Conservation (phyloP, 2,329 filamentous ascomycete species). For the Aspergillus flavus region DNA sequence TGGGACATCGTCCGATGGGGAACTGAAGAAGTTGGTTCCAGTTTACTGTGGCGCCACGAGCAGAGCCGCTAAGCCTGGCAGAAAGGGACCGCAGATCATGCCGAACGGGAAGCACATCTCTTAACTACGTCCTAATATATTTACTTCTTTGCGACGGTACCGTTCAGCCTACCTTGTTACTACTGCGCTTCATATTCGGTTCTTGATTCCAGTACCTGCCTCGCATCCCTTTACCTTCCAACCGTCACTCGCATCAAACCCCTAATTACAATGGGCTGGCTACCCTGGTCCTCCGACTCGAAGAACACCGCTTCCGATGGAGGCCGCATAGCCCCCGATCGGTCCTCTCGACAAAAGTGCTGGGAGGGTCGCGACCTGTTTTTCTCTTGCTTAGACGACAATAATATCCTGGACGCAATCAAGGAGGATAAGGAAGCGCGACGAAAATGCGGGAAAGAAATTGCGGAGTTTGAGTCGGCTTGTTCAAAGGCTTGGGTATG, state of each 20-base stretch:
- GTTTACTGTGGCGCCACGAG: slow-evolving; percentile 1
- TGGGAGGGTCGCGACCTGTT: slow-evolving; percentile 88
- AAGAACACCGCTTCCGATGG: slow-evolving; percentile 52
- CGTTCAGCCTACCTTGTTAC: background rate
- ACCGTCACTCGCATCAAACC: background rate
- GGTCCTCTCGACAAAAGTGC: slow-evolving; percentile 78
- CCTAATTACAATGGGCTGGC: slow-evolving; percentile 54
- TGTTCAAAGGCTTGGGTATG: slow-evolving; percentile 90
- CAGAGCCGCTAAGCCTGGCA: slow-evolving; percentile 1
- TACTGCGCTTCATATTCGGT: background rate
- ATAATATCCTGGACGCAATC: slow-evolving; percentile 77
- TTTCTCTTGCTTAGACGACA: slow-evolving; percentile 82
- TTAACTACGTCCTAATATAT: background rate
- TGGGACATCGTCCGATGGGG: background rate
- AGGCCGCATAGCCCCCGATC: slow-evolving; percentile 78
- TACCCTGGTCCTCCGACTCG: slow-evolving; percentile 50
- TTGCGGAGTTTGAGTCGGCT: slow-evolving; percentile 74
- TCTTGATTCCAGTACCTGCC: background rate
- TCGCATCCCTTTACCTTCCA: background rate
- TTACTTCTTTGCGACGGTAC: background rate
- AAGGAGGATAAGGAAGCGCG: slow-evolving; percentile 58
- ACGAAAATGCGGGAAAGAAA: slow-evolving; percentile 62
- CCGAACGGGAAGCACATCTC: slow-evolving; percentile 2
- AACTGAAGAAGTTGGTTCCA: background rate
- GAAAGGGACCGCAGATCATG: slow-evolving; percentile 1